Base-by-base conservation (phyloP, 2,329 filamentous ascomycete genomes). In the Blastomyces gilchristii region DNA sequence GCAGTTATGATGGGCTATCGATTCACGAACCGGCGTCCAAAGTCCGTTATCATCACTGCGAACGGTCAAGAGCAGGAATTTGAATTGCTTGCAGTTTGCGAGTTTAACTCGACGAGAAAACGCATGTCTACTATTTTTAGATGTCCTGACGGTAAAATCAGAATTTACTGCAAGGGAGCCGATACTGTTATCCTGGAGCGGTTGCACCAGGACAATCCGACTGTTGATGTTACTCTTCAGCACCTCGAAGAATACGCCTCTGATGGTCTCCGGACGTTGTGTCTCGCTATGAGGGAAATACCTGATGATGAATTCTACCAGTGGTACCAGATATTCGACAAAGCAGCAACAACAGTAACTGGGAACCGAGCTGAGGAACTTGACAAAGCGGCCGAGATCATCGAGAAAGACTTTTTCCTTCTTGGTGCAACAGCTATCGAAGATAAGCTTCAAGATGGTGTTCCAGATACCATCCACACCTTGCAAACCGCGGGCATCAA, bases 161-260 rank as follows among this genome's bases (percentile, higher is more conserved):
- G 94, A 60, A 87, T 91, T 69, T 99, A 97, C 76, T 93, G 88
- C 78, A 99, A 99, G 78, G 94, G 94, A 69, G 94, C 94, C 56
- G 94, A 99, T 74, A 99, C 94, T 1, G 94, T 99, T 60, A 99
- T 99, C 68, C 79, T 99, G 61, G 95, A 99, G 75, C 88, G 95
- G 25, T 81, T 99, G 16, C 86, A 87, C 67, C 83, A 88, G 50
- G 84, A 94, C 68, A 96, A 96, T 70, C 88, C 90, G 0, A 89
- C 90, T 67, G 89, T 95, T 1, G 94, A 99, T 72, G 80, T 83
- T n/a, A 99, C 94, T 0, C 79, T 97, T 66, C 87, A 91, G 63
- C 95, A 99, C 74, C 82, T 99, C n/a, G 95, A 99, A 76, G 95
- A 99, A 72, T 99, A 99, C 74, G 94, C 94, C 7, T 95, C 93